phyloP scores from a whole-genome alignment of 352 stramenopile genomes.

The Pythium sp. region DNA sequence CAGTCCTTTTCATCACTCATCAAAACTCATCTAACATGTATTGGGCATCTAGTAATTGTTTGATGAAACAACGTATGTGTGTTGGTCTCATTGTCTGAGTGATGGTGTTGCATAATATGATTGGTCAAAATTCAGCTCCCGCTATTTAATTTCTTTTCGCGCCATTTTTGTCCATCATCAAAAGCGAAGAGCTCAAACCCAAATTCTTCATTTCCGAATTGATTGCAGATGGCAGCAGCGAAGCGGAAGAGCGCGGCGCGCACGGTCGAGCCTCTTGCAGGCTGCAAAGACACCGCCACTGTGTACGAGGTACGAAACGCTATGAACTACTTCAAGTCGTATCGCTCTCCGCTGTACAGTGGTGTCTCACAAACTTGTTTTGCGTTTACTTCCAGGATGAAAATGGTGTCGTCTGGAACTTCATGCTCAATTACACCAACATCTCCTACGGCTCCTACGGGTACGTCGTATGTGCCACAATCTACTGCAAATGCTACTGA shows the following conservation, averaged over 20 bases:
- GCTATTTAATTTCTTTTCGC: not conserved
- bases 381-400: slow-evolving; percentile 29
- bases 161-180: not conserved
- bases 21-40: too few relatives aligned
- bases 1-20: too few relatives aligned
- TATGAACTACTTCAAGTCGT: too few relatives aligned
- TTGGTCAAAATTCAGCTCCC: not conserved
- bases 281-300: not conserved
- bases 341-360: not conserved
- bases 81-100: not conserved
- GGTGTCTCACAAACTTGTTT: not conserved
- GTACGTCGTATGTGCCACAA: slow-evolving; percentile 15
- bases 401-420: slow-evolving; percentile 52
- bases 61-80: not conserved
- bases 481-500: too few relatives aligned
- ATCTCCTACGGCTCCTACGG: slow-evolving; percentile 54
- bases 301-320: not conserved
- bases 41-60: too few relatives aligned
- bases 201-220: not conserved
- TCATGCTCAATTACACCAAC: slow-evolving; percentile 70
- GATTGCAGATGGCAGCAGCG: not conserved
- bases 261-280: not conserved
- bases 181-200: not conserved
- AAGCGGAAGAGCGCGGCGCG: slow-evolving; percentile 2
- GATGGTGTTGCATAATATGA: not conserved